Conservation (phyloP, 2,329 filamentous ascomycete species). For the Claviceps pusilla region DNA sequence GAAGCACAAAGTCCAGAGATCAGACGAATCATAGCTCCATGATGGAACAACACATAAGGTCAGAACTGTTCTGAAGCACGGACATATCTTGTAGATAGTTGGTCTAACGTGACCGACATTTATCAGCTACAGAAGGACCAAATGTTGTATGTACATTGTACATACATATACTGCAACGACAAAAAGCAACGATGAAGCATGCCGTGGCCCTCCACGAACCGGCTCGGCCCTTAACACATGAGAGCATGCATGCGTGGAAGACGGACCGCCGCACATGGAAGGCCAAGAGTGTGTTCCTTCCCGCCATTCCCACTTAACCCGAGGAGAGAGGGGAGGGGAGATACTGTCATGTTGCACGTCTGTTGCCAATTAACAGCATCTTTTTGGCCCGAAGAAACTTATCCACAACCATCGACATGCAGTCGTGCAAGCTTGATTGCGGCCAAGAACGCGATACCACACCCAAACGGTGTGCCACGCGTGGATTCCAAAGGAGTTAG, state of each 20-base stretch:
- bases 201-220: slow-evolving; percentile 1
- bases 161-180: neutral
- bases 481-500: neutral
- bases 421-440: neutral
- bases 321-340: no score
- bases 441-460: neutral
- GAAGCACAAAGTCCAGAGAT: no score
- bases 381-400: neutral
- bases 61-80: no score
- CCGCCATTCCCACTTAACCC: neutral
- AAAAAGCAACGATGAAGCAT: neutral
- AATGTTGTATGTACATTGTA: neutral
- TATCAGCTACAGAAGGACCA: neutral
- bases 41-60: no score
- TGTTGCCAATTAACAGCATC: neutral
- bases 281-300: slow-evolving; percentile 6
- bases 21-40: no score
- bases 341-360: neutral
- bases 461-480: neutral
- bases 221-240: slow-evolving; percentile 9
- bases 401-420: neutral
- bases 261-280: slow-evolving; percentile 13
- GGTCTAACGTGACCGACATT: no score
- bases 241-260: slow-evolving; percentile 9
- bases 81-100: no score